Evolutionary conservation across 1,284 basidiomycete species (phyloP), one percentile per base, ranked within the genome.

Genomic region (Coniferiporia weirii): DNA sequence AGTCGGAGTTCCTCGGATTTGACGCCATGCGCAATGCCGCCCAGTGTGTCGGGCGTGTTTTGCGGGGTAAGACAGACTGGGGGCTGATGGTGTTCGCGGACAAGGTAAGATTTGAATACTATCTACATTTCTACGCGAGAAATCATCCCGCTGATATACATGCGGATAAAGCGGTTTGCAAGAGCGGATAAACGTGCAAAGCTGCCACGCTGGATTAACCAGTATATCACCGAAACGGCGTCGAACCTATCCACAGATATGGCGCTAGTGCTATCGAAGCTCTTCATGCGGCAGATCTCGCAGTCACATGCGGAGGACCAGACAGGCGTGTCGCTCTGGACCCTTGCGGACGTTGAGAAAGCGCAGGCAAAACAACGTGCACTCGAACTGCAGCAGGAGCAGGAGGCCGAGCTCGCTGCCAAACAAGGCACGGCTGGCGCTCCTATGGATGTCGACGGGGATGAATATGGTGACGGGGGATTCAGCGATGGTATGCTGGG

Each of bases 11-110:
- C 70, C 79, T 99, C 22, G 97, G 97, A 19, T 99, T 99, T 74
- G 97, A 99, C 70, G 97, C 97, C 2, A 99, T 99, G 93, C 87
- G 97, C 59, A 98, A 98, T 69, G 97, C 97, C 2, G 97, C 97
- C 12, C 97, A 99, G 70, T 99, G 97, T 72, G 96, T 99, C 4
- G 97, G 97, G 38, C 93, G 97, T 68, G 97, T 97, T 27, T 74
- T 99, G 71, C 87, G 97, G 58, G 96, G 96, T 65, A 99, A 99
- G 79, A 98, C 96, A 0, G 97, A 99, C 73, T 99, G 97, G 90
- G 97, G 97, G 47, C 75, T 99, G 68, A 99, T 99, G 97, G 87
- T 99, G 13, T 99, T 99, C 73, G 97, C 97, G 0, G 97, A 99
- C 75, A 98, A 95, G 84, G 94, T 93, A 57, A 51, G 79, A 70